phyloP scores from a whole-genome alignment of 2,329 filamentous ascomycete genomes.

The Microascus cirrosus region DNA sequence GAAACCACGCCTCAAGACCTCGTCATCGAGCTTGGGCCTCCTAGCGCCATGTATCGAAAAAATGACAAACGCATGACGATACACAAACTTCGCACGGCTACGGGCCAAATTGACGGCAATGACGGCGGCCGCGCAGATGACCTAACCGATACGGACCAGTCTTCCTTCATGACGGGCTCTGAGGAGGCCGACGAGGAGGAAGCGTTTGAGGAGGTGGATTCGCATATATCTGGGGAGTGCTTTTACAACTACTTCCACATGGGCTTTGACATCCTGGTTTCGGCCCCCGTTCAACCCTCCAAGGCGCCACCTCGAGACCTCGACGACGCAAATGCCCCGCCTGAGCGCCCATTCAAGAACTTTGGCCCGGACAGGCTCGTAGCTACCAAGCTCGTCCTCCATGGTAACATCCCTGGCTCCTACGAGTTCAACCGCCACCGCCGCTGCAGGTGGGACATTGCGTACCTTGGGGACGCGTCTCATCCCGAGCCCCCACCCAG shows the following conservation, averaged over 20 bases:
- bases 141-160: conserved; percentile 62
- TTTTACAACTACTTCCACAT: conserved; percentile 98
- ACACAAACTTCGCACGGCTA: conserved; percentile 50
- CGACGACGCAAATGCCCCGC: conserved; percentile 4
- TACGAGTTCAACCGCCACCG: conserved; percentile 95
- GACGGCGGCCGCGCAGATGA: conserved; percentile 37
- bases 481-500: conserved; percentile 29
- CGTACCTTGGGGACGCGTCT: conserved; percentile 30
- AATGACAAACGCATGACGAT: conserved; percentile 83
- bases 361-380: conserved; percentile 56
- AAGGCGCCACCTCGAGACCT: conserved; percentile 40
- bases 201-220: conserved; percentile 43
- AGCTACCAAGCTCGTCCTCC: conserved; percentile 83
- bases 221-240: conserved; percentile 55
- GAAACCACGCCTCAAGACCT: conserved; percentile 89
- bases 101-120: not conserved
- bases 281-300: conserved; percentile 57
- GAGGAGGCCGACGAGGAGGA: conserved; percentile 55
- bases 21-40: conserved; percentile 80
- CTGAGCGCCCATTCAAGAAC: conserved; percentile 22
- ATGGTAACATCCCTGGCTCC: conserved; percentile 89
- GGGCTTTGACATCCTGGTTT: conserved; percentile 89
- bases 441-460: conserved; percentile 75
- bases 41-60: conserved; percentile 88
- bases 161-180: conserved; percentile 58